Percentiles rank a stretch among this genome's conserved stretches.
Conservation (phyloP, 768 basidiomycete genomes). For the Suillus sp. region DNA sequence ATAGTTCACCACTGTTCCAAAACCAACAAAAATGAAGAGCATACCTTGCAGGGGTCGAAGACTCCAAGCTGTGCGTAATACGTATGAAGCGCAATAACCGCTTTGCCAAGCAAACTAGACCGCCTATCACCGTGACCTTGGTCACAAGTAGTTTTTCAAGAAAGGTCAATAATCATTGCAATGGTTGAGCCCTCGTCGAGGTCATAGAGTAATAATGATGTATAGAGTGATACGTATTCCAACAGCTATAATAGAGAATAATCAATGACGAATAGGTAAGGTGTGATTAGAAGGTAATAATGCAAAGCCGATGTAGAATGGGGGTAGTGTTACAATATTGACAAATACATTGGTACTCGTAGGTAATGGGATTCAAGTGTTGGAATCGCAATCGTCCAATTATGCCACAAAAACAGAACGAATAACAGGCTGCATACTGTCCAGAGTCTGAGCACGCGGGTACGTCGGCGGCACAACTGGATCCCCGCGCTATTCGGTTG, state of each 20-base stretch:
- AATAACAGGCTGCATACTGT: constrained; percentile 15
- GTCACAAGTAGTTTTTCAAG: too few species aligned
- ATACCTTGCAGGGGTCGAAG: not conserved
- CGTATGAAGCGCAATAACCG: not conserved
- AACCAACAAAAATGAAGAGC: not conserved
- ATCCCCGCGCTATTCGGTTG: constrained; percentile 19
- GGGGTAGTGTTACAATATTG: not conserved
- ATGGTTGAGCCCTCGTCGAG: not conserved
- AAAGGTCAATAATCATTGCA: not conserved
- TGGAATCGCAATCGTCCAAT: not conserved
- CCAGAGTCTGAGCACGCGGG: constrained; percentile 20
- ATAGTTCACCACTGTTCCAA: not conserved
- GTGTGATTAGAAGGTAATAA: constrained; percentile 7
- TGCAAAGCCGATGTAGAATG: constrained; percentile 3
- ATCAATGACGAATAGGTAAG: not conserved
- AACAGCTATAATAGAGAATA: not conserved
- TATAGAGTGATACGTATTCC: not conserved
- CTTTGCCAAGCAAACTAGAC: not conserved
- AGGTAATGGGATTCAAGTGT: not conserved
- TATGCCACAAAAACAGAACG: constrained; percentile 9
- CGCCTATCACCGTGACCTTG: too few species aligned
- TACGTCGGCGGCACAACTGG: constrained; percentile 22
- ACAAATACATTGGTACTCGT: not conserved
- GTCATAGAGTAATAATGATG: not conserved
- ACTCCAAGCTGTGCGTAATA: not conserved